Conservation (phyloP, 148 eudicot genomes). For the Dianthus caryophyllus region DNA sequence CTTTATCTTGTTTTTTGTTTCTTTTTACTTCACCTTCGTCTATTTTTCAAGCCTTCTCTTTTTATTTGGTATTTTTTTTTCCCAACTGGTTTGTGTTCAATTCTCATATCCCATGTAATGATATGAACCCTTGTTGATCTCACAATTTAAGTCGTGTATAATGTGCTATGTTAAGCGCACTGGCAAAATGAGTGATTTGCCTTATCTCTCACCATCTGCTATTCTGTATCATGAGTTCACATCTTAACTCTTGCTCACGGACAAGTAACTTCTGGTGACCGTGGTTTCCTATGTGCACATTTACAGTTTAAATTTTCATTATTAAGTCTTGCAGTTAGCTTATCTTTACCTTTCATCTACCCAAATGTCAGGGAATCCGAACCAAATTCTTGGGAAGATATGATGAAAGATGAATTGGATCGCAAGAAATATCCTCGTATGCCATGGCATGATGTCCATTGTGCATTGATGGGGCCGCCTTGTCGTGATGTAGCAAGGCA, state of each 20-base stretch:
- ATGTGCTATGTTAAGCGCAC: not conserved
- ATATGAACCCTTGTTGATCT: not conserved
- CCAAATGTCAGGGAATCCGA: slow-evolving; percentile 69
- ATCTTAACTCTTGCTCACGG: not conserved
- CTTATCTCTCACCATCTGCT: not conserved
- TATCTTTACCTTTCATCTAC: not conserved
- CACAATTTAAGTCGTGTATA: not conserved
- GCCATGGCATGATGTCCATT: slow-evolving; percentile 99
- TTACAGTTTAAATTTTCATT: not conserved
- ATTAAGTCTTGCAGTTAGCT: not conserved
- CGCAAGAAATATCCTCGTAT: slow-evolving; percentile 87
- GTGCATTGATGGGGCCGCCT: slow-evolving; percentile 97
- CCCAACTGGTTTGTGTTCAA: not conserved
- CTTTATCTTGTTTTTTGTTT: not conserved
- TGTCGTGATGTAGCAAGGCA: slow-evolving; percentile 94
- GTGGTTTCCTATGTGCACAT: not conserved
- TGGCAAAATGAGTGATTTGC: not conserved
- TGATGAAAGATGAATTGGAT: slow-evolving; percentile 91
- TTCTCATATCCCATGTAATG: not conserved
- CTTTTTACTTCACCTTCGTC: not conserved
- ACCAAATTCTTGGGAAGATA: slow-evolving; percentile 98
- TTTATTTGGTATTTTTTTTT: not conserved
- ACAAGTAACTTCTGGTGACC: not conserved
- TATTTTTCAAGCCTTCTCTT: not conserved
- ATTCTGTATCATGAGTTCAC: not conserved